Conservation (phyloP, 768 basidiomycete genomes). For the Kwoniella mangroviensis region DNA sequence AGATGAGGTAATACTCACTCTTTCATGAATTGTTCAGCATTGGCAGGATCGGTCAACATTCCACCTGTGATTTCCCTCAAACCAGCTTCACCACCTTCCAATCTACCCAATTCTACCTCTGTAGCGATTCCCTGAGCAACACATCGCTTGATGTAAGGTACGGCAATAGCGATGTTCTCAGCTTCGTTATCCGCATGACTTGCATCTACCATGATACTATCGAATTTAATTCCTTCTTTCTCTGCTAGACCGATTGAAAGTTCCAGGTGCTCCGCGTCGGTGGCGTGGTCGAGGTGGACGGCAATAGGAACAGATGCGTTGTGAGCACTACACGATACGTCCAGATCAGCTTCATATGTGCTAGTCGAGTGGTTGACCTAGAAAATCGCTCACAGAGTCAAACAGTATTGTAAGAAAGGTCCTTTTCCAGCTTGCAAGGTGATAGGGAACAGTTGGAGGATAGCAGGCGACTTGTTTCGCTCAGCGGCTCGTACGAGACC, state of each 20-base stretch:
- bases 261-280: slow-evolving; percentile 57
- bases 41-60: slow-evolving; percentile 56
- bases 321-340: slow-evolving; percentile 44
- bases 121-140: slow-evolving; percentile 54
- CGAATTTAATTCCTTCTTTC: slow-evolving; percentile 55
- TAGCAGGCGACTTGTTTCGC: slow-evolving; percentile 53
- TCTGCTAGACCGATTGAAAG: slow-evolving; percentile 56
- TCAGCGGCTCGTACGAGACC: slow-evolving; percentile 58
- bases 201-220: slow-evolving; percentile 59
- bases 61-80: slow-evolving; percentile 55
- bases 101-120: slow-evolving; percentile 58
- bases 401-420: slow-evolving; percentile 53
- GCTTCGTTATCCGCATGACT: slow-evolving; percentile 56
- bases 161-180: slow-evolving; percentile 55
- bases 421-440: slow-evolving; percentile 51
- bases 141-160: slow-evolving; percentile 56
- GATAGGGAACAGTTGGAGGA: slow-evolving; percentile 57
- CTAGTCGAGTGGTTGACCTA: too few species aligned
- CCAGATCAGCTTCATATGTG: not conserved
- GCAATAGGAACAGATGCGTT: slow-evolving; percentile 57
- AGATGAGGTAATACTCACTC: slow-evolving; percentile 37
- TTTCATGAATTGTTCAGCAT: slow-evolving; percentile 57
- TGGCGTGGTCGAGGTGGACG: slow-evolving; percentile 58
- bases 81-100: slow-evolving; percentile 56
- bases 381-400: slow-evolving; percentile 40